Conservation (phyloP, 2,329 filamentous ascomycete genomes). For the Aphanocladium album region DNA sequence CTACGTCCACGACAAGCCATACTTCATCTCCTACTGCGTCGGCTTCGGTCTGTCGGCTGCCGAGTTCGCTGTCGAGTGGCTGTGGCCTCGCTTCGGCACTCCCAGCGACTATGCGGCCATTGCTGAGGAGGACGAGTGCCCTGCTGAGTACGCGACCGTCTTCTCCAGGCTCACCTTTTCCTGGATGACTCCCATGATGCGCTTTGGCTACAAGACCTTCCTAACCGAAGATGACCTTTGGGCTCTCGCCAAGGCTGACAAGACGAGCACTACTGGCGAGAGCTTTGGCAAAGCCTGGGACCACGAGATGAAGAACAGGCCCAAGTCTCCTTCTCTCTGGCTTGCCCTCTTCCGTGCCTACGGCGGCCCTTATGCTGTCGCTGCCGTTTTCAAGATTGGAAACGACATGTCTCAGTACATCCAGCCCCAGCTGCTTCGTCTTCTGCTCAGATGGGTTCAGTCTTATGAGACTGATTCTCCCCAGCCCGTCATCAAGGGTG, state of each 20-base stretch:
- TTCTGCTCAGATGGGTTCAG: constrained; percentile 76
- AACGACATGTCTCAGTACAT: constrained; percentile 84
- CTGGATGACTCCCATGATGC: constrained; percentile 99
- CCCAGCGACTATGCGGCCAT: constrained; percentile 53
- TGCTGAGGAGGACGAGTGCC: constrained; percentile 58
- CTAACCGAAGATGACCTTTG: constrained; percentile 94
- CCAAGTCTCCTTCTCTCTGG: constrained; percentile 67
- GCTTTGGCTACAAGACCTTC: constrained; percentile 83
- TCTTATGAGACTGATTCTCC: constrained; percentile 65
- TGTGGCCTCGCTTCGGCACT: constrained; percentile 69
- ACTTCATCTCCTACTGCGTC: constrained; percentile 71
- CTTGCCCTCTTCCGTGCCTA: constrained; percentile 78
- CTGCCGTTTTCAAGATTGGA: constrained; percentile 79
- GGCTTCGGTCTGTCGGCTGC: constrained; percentile 63
- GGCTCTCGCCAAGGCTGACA: constrained; percentile 78
- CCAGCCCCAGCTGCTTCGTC: constrained; percentile 83
- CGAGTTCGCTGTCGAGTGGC: constrained; percentile 78
- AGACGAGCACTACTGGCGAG: constrained; percentile 66
- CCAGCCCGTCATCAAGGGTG: constrained; percentile 77
- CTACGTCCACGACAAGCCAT: constrained; percentile 60
- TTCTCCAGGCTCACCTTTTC: constrained; percentile 93
- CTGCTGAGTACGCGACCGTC: constrained; percentile 84
- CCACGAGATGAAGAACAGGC: constrained; percentile 62
- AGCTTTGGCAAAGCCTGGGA: constrained; percentile 73
- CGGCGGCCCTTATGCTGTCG: constrained; percentile 75